Percentiles rank a stretch among this genome's conserved stretches.
phyloP scores from a whole-genome alignment of 768 basidiomycete species.

The Tricholoma hemisulphureum region DNA sequence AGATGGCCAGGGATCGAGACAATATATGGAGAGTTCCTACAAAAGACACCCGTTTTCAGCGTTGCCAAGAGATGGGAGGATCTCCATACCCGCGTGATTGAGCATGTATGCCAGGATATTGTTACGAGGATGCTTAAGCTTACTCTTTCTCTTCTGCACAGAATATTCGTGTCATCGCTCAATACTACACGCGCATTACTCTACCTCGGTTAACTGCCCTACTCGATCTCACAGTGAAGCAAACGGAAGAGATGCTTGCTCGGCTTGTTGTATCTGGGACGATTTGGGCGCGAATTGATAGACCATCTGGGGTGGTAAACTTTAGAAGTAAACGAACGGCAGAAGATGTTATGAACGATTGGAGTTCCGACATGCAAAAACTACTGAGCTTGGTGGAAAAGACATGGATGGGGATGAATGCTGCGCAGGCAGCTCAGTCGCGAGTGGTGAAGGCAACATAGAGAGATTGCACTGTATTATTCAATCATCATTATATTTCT shows the following conservation, averaged over 20 bases:
- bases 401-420: conserved; percentile 98
- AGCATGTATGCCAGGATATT: conserved; percentile 70
- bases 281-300: conserved; percentile 91
- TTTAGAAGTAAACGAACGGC: conserved; percentile 81
- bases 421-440: conserved; percentile 81
- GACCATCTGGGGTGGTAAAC: conserved; percentile 84
- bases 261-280: conserved; percentile 89
- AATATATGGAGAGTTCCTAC: conserved; percentile 83
- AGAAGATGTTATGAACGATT: conserved; percentile 96
- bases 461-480: not conserved
- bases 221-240: conserved; percentile 76
- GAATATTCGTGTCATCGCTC: conserved; percentile 94
- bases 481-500: not conserved
- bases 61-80: conserved; percentile 87
- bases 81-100: conserved; percentile 91
- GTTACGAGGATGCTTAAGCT: not conserved
- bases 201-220: conserved; percentile 78
- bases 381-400: conserved; percentile 91
- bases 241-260: conserved; percentile 87
- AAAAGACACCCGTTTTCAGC: conserved; percentile 78
- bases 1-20: conserved; percentile 92
- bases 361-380: conserved; percentile 96
- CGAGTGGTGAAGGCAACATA: conserved; percentile 42
- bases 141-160: conserved; percentile 30
- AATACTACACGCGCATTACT: conserved; percentile 94